Evolutionary conservation across 1,139 yeast genomes (phyloP).

Genomic region (Yamadazyma pseudoaaseri): DNA sequence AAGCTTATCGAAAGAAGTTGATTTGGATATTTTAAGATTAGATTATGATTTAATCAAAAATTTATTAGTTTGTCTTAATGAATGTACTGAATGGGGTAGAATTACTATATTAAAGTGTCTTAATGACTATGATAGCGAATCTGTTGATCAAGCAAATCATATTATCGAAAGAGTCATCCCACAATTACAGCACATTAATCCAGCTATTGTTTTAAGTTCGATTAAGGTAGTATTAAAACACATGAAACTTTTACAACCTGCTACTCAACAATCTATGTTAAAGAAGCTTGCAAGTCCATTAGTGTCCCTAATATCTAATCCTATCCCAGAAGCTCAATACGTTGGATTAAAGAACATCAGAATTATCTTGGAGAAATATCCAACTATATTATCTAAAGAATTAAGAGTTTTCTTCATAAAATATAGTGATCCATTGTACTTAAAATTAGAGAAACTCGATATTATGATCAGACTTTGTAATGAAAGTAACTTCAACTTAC

Average conservation of each 20-base stretch:
- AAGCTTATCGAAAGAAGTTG: conserved; percentile 17
- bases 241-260: conserved; percentile 46
- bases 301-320: conserved; percentile 81
- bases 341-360: conserved; percentile 92
- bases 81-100: conserved; percentile 99
- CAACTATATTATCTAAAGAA: conserved; percentile 74
- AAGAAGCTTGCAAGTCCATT: conserved; percentile 87
- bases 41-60: conserved; percentile 53
- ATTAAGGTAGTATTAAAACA: conserved; percentile 81
- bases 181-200: conserved; percentile 95
- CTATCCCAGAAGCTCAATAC: conserved; percentile 91
- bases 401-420: conserved; percentile 89
- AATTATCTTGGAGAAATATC: conserved; percentile 86
- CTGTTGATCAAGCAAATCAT: conserved; percentile 70
- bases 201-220: conserved; percentile 88
- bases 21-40: conserved; percentile 35
- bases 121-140: conserved; percentile 61
- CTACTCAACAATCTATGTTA: conserved; percentile 42
- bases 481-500: conserved; percentile 62
- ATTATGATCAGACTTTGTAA: conserved; percentile 84
- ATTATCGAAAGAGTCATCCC: conserved; percentile 91
- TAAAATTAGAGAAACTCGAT: conserved; percentile 90
- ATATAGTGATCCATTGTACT: conserved; percentile 90
- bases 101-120: conserved; percentile 83
- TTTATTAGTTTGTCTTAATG: conserved; percentile 81